These are phyloP conservation scores for Pezicula rhizophila DNA, from an alignment of 2,329 filamentous ascomycete genomes.

Conservation along the genomic window DNA sequence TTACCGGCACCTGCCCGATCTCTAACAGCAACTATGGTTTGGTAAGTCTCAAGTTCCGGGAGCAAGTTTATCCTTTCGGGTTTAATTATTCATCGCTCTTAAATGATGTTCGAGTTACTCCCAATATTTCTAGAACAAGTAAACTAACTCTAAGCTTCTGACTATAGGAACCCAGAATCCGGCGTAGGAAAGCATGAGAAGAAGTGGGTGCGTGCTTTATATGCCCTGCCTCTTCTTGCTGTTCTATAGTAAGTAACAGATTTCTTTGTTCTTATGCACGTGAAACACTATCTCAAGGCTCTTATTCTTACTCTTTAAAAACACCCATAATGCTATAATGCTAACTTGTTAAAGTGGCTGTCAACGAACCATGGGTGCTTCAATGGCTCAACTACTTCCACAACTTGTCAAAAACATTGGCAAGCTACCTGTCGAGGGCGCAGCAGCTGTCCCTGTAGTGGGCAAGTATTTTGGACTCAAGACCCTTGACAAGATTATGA, in stretches of 20 bases:
- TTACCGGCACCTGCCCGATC: constrained; percentile 22
- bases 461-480: constrained; percentile 12
- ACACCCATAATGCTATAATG: too few relatives aligned
- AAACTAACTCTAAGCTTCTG: too few relatives aligned
- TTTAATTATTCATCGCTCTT: too few relatives aligned
- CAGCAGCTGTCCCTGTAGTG: constrained; percentile 4
- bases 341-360: neutral
- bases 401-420: neutral
- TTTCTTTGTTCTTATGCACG: too few relatives aligned
- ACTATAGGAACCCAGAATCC: constrained; percentile 16
- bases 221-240: constrained; percentile 17
- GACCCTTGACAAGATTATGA: constrained; percentile 14
- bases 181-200: constrained; percentile 23
- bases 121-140: too few relatives aligned
- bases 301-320: too few relatives aligned
- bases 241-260: constrained; percentile 1
- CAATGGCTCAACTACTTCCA: constrained; percentile 3
- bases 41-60: neutral
- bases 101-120: too few relatives aligned
- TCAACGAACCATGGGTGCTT: constrained; percentile 12
- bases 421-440: neutral
- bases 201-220: constrained; percentile 14
- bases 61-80: too few relatives aligned
- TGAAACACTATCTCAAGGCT: too few relatives aligned
- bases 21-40: constrained; percentile 22